A percentile compares a stretch with the other conserved stretches of the same genome.
Evolutionary conservation across 257 asterid genomes (phyloP).

Genomic region (Gentiana straminea): DNA sequence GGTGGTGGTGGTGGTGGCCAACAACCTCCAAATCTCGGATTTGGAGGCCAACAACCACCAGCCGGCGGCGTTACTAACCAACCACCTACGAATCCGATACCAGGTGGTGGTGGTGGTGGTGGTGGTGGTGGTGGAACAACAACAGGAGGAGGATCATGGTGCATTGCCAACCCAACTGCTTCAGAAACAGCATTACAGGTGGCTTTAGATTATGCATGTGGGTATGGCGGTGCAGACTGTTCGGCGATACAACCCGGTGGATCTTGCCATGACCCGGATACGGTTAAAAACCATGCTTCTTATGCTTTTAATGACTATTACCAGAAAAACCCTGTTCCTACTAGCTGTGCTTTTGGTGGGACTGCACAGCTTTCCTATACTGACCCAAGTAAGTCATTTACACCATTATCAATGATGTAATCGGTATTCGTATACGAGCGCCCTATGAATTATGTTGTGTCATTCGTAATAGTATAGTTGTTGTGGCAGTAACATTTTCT

Average conservation of each 20-base stretch:
- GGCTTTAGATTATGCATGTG: conserved; percentile 96
- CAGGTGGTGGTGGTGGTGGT: conserved; percentile 22
- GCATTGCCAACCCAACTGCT: conserved; percentile 62
- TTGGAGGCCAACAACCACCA: no score
- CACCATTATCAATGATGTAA: no score
- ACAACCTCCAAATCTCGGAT: neutral
- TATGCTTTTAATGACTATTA: conserved; percentile 86
- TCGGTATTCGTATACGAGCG: no score
- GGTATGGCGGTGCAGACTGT: conserved; percentile 93
- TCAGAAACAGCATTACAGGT: conserved; percentile 80
- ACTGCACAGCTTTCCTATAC: conserved; percentile 57
- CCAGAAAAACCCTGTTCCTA: conserved; percentile 79
- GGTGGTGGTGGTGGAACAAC: conserved; percentile 15
- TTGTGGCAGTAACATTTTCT: no score
- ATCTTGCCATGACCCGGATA: conserved; percentile 66
- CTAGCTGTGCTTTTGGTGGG: conserved; percentile 91
- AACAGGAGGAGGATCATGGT: conserved; percentile 67
- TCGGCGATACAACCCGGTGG: conserved; percentile 62
- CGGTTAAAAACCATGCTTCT: conserved; percentile 74
- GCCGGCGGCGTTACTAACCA: no score
- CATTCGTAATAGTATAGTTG: no score
- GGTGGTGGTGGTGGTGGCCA: neutral
- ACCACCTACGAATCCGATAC: conserved; percentile 16
- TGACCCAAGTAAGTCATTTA: conserved; percentile 72
- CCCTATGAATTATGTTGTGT: no score